Percentiles rank a stretch among this genome's conserved stretches.
Evolutionary conservation across 2,329 filamentous ascomycete species (phyloP).

Genomic region (Cladosporium austrohemisphaericum): DNA sequence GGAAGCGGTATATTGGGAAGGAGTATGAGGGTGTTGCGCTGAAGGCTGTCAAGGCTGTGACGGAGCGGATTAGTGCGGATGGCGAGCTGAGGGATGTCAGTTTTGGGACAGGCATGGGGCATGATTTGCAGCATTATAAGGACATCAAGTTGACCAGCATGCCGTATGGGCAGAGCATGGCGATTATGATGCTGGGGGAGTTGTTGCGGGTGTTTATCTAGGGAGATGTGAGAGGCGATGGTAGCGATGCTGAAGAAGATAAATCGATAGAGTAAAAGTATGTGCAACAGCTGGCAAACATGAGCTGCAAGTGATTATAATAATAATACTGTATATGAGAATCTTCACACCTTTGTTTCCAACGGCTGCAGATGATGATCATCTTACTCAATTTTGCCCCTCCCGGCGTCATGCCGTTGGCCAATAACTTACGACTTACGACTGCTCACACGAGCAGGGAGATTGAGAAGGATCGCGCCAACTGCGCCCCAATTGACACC

Average conservation of each 20-base stretch:
- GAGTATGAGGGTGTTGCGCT: slow-evolving; percentile 60
- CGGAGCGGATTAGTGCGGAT: slow-evolving; percentile 61
- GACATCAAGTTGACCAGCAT: slow-evolving; percentile 73
- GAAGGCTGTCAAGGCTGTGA: slow-evolving; percentile 63
- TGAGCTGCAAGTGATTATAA: too few species aligned
- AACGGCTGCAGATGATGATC: too few species aligned
- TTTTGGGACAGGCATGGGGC: slow-evolving; percentile 76
- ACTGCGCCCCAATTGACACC: neutral
- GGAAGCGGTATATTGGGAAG: slow-evolving; percentile 64
- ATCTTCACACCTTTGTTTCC: too few species aligned
- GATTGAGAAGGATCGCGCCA: neutral
- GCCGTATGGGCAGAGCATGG: slow-evolving; percentile 83
- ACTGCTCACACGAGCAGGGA: neutral
- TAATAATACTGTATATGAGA: too few species aligned
- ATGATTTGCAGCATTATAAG: slow-evolving; percentile 70
- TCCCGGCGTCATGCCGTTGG: too few species aligned
- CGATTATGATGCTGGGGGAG: slow-evolving; percentile 75
- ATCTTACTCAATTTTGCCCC: too few species aligned
- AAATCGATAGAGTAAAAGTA: slow-evolving; percentile 2
- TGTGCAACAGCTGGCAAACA: too few species aligned
- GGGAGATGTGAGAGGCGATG: slow-evolving; percentile 13
- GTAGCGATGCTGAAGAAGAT: neutral
- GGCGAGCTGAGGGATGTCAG: slow-evolving; percentile 72
- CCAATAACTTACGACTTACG: too few species aligned
- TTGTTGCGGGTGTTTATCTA: slow-evolving; percentile 60